phyloP scores from a whole-genome alignment of 306 rosid genomes.

The Casuarina glauca region DNA sequence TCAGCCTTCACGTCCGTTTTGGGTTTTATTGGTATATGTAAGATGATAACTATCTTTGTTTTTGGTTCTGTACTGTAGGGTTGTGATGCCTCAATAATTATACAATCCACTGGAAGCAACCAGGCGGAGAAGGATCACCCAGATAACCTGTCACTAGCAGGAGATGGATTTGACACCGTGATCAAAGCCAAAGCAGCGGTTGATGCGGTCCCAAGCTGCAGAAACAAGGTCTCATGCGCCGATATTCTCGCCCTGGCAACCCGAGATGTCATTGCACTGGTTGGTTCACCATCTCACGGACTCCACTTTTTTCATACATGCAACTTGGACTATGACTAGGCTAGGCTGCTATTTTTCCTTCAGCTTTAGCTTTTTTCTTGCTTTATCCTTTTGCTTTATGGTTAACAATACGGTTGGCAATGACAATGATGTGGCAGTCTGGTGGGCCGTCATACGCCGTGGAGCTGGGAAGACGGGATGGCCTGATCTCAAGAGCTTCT shows the following conservation, averaged over 20 bases:
- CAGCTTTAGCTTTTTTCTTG: neutral
- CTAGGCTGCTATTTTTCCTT: neutral
- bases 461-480: slow-evolving; percentile 82
- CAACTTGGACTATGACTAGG: neutral
- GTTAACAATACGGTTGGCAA: neutral
- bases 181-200: slow-evolving; percentile 74
- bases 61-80: slow-evolving; percentile 41
- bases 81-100: slow-evolving; percentile 67
- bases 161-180: slow-evolving; percentile 87
- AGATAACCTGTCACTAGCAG: slow-evolving; percentile 78
- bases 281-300: slow-evolving; percentile 19
- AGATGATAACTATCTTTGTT: neutral
- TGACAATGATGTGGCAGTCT: slow-evolving; percentile 39
- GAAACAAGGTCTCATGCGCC: slow-evolving; percentile 79
- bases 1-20: neutral
- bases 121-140: slow-evolving; percentile 79
- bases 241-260: slow-evolving; percentile 84
- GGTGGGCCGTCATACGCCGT: slow-evolving; percentile 77
- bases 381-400: neutral
- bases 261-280: slow-evolving; percentile 70
- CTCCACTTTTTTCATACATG: neutral
- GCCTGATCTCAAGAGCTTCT: slow-evolving; percentile 51
- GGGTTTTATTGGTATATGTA: neutral
- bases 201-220: slow-evolving; percentile 62
- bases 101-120: slow-evolving; percentile 49